Percentiles rank a stretch among this genome's conserved stretches.
Conservation (phyloP, 2,329 filamentous ascomycete species). For the Ophiostoma australiae region DNA sequence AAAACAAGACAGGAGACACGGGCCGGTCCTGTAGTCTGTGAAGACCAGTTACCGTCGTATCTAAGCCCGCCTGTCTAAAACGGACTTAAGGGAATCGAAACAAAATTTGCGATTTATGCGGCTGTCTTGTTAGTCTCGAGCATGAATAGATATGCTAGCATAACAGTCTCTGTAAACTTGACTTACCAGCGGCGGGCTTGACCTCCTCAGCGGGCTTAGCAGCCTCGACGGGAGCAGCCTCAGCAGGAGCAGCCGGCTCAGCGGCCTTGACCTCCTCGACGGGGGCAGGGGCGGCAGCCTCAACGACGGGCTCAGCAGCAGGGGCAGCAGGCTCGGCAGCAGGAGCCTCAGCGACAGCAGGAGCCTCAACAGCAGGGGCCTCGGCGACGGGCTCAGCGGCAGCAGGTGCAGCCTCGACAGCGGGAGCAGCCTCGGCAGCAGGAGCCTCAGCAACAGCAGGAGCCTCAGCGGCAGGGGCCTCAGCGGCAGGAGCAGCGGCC, state of each 20-base stretch:
- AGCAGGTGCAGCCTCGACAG: conserved; percentile 17
- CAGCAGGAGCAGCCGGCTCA: conserved; percentile 31
- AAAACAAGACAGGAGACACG: neutral
- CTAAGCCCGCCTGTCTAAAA: neutral
- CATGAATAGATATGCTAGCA: neutral
- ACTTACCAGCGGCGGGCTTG: conserved; percentile 30
- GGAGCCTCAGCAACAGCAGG: conserved; percentile 28
- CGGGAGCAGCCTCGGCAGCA: conserved; percentile 26
- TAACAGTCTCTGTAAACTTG: neutral
- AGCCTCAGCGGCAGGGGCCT: conserved; percentile 28
- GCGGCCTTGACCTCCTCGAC: conserved; percentile 33
- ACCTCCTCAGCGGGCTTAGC: conserved; percentile 29
- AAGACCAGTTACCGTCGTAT: neutral
- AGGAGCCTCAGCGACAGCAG: conserved; percentile 25
- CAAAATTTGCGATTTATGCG: neutral
- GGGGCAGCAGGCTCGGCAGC: conserved; percentile 24
- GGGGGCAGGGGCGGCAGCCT: conserved; percentile 19
- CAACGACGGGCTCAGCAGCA: conserved; percentile 26
- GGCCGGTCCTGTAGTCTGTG: neutral
- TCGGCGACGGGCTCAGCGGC: conserved; percentile 30
- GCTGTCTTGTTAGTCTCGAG: neutral
- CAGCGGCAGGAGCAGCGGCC: conserved; percentile 24
- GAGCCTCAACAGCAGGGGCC: conserved; percentile 29
- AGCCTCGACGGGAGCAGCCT: conserved; percentile 18
- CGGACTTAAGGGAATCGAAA: neutral